Evolutionary conservation across 148 eudicot species (phyloP), one percentile per base, ranked within the genome.

Genomic region (Euryodendron excelsum): DNA sequence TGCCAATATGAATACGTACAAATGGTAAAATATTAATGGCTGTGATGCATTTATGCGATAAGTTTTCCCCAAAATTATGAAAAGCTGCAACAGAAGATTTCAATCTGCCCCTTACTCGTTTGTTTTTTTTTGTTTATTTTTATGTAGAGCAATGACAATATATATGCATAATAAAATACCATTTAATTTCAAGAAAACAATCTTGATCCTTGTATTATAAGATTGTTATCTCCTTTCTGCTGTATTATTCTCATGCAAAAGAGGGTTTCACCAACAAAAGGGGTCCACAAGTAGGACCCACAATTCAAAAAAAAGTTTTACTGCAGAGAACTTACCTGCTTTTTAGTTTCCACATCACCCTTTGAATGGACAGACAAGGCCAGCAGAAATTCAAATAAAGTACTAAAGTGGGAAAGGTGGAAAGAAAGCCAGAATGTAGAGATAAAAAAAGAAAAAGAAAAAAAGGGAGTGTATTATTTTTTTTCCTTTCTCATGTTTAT

Each of bases 331-430:
- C 45, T 65, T 79, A 33, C 18, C 34, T 68, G 36, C 18, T 78
- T 44, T 48, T 23, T 76, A n/a, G n/a, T 59, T 59, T 61, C 59
- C 81, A 78, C 61, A 78, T 75, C 79, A 72, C 65, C 47, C 77
- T 86, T 83, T 72, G 84, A 80, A 83, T 76, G 67, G 82, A 73
- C 81, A 79, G 85, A 84, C 77, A 74, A 62, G 76, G 76, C 82
- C 86, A 80, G 78, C 84, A 83, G 83, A 81, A 81, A 81, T 86
- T 84, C 83, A 86, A 83, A 86, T 79, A 86, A 80, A 84, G 72
- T 68, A 70, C 37, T 79, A 82, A 82, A 81, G 82, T 79, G 69
- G n/a, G 48, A 83, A 85, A 67, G 69, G 84, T 52, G 45, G 74
- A 77, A 62, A 74, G 81, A 79, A 69, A 75, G 76, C 48, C 73